These are phyloP conservation scores for Cymbomonas tetramitiformis DNA, from an alignment of 139 green algal genomes.

Conservation along the genomic window DNA sequence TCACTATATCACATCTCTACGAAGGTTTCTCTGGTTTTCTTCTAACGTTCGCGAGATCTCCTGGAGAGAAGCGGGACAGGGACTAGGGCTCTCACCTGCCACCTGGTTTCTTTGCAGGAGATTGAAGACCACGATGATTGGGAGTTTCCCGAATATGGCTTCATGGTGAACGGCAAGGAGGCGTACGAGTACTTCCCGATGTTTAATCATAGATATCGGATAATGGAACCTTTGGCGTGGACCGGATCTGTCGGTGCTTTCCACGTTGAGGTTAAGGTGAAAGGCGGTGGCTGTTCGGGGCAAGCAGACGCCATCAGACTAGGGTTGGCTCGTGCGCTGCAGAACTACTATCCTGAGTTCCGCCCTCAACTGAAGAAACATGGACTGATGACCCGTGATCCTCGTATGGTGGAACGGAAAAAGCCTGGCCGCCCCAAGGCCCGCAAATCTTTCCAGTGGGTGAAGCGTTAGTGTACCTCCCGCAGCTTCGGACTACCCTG, in stretches of 20 bases:
- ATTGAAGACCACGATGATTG: no score
- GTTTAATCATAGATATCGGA: constrained; percentile 33
- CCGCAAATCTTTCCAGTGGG: constrained; percentile 68
- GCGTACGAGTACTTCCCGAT: constrained; percentile 52
- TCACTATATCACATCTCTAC: no score
- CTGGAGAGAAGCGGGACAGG: no score
- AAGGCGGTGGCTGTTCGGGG: constrained; percentile 14
- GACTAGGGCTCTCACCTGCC: no score
- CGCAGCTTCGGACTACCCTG: no score
- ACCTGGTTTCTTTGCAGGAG: no score
- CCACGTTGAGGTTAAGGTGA: constrained; percentile 44
- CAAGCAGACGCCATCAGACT: constrained; percentile 50
- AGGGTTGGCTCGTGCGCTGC: constrained; percentile 60
- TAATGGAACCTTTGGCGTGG: constrained; percentile 53
- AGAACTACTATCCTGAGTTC: constrained; percentile 47
- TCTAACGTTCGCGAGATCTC: no score
- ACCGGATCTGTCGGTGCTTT: constrained; percentile 43
- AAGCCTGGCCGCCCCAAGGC: constrained; percentile 75
- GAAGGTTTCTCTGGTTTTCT: no score
- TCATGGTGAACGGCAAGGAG: constrained; percentile 55
- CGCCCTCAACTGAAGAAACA: constrained; percentile 37
- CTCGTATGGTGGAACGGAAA: constrained; percentile 82
- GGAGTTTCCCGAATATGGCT: no score
- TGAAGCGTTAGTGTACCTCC: constrained; percentile 77
- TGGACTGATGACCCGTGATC: constrained; percentile 57